Base-by-base conservation (phyloP, 2,329 filamentous ascomycete genomes). In the Fusarium illudens region DNA sequence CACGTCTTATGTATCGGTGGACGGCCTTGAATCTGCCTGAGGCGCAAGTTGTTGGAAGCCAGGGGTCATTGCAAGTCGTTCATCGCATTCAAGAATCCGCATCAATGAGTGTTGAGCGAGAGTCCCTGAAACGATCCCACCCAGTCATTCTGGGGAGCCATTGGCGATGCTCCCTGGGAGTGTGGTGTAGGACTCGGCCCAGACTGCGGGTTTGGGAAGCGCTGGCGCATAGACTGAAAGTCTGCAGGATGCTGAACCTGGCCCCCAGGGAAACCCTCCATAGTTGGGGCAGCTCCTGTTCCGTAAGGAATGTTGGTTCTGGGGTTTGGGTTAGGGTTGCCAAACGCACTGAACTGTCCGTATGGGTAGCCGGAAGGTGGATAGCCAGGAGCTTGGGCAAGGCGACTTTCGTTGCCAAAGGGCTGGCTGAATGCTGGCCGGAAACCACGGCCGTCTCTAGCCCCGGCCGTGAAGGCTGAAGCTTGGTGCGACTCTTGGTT, bases 51-150 rank as follows among this genome's bases (percentile, higher is more conserved):
- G n/a, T n/a, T n/a, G n/a, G n/a, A n/a, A n/a, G n/a, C n/a, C n/a
- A n/a, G n/a, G n/a, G n/a, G n/a, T n/a, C n/a, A n/a, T n/a, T n/a
- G n/a, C n/a, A 46, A 37, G 36, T 58, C 17, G 34, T 58, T 58
- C 51, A 64, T 59, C 37, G 42, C 53, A 52, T 58, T 37, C 60
- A 55, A 34, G 29, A 32, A 49, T 34, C 58, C 49, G 20, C 20
- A 65, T 80, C 74, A 87, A 64, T 85, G 85, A 68, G 87, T 86
- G 74, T 91, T 91, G 66, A 94, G 84, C 3, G 91, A 94, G 17
- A 94, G 80, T 10, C 90, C 87, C 76, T 93, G 90, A 76, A 93
- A 92, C 6, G 84, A 79, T 55, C 82, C 81, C 25, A 84, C 79
- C 89, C 90, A 92, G 51, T 91, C 89, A 49, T 83, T 81, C 72